Percentiles rank a stretch among this genome's conserved stretches.
phyloP scores from a whole-genome alignment of 2,329 filamentous ascomycete genomes.

The Esteya vermicola region DNA sequence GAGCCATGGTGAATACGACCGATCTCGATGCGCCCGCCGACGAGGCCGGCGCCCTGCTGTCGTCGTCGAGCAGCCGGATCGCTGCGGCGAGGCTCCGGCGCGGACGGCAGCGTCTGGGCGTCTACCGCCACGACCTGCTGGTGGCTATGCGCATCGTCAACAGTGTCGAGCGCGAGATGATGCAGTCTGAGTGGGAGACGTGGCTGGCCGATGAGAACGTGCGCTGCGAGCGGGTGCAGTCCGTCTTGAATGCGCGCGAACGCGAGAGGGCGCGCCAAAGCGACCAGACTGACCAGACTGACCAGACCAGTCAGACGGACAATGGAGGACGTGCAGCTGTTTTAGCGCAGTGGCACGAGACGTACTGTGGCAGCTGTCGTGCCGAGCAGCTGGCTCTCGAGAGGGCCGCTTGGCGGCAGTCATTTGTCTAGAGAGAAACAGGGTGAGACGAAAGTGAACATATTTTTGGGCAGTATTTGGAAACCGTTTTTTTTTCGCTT shows the following conservation, averaged over 20 bases:
- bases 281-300: too few species aligned
- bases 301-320: too few species aligned
- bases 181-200: slow-evolving; percentile 82
- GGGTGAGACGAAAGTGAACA: neutral
- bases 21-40: slow-evolving; percentile 44
- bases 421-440: slow-evolving; percentile 1
- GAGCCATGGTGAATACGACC: slow-evolving; percentile 39
- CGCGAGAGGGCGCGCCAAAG: too few species aligned
- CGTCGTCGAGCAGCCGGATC: slow-evolving; percentile 32
- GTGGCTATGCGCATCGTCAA: slow-evolving; percentile 87
- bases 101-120: slow-evolving; percentile 69
- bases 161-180: slow-evolving; percentile 70
- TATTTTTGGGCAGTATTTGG: neutral
- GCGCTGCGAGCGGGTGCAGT: slow-evolving; percentile 52
- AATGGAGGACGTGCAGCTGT: slow-evolving; percentile 12
- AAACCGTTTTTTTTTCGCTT: too few species aligned
- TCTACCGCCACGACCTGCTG: slow-evolving; percentile 77
- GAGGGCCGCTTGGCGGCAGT: slow-evolving; percentile 4
- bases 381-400: slow-evolving; percentile 23
- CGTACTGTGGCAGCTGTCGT: slow-evolving; percentile 42
- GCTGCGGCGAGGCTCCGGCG: slow-evolving; percentile 55
- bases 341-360: slow-evolving; percentile 33
- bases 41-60: slow-evolving; percentile 32
- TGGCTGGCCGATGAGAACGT: slow-evolving; percentile 72
- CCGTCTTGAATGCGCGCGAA: slow-evolving; percentile 24